These are phyloP conservation scores for Fragaria vesca DNA, from an alignment of 306 rosid species.

Conservation along the genomic window DNA sequence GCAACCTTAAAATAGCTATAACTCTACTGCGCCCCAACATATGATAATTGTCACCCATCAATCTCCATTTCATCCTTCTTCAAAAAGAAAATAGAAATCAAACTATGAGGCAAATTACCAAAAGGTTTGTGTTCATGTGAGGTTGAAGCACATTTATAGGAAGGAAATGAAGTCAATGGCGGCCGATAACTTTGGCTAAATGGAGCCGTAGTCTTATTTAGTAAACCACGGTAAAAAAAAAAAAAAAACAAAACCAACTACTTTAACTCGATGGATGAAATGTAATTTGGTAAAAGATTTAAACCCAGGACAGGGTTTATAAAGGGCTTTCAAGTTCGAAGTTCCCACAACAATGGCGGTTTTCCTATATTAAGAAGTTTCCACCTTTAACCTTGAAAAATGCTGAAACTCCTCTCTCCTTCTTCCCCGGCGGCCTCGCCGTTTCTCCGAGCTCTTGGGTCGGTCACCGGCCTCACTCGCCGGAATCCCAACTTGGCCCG, in stretches of 20 bases:
- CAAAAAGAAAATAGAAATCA: too few relatives aligned
- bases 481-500: slow-evolving; percentile 33
- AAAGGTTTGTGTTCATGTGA: background rate
- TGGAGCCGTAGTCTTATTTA: background rate
- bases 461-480: slow-evolving; percentile 33
- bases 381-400: slow-evolving; percentile 1
- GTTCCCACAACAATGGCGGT: slow-evolving; percentile 1
- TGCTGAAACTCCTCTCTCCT: slow-evolving; percentile 63
- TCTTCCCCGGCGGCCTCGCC: slow-evolving; percentile 37
- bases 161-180: background rate
- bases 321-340: background rate
- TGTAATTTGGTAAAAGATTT: background rate
- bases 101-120: too few relatives aligned
- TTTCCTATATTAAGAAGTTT: background rate
- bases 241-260: too few relatives aligned
- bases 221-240: background rate
- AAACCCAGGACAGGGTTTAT: background rate
- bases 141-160: background rate
- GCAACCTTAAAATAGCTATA: too few relatives aligned
- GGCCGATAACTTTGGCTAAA: background rate
- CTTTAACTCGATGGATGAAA: background rate
- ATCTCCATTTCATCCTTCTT: too few relatives aligned
- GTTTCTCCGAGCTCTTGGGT: slow-evolving; percentile 33
- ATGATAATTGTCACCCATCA: too few relatives aligned
- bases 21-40: too few relatives aligned